phyloP scores from a whole-genome alignment of 139 green algal species.

The Volvox reticuliferus region DNA sequence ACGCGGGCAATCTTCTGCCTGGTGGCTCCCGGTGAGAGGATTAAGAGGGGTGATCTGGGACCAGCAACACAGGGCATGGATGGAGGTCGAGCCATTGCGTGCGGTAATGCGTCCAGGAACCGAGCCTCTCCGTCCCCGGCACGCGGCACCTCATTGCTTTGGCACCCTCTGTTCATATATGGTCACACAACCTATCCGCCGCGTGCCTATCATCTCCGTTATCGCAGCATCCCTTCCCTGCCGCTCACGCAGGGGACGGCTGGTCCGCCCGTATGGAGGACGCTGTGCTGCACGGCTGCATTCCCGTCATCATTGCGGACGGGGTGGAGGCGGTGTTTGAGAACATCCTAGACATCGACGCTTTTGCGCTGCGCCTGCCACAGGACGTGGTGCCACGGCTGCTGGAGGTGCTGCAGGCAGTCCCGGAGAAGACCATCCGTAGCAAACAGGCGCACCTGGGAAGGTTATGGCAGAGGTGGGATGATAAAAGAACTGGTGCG shows the following conservation, averaged over 20 bases:
- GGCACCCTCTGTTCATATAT: no score
- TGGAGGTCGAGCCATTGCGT: neutral
- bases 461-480: constrained; percentile 47
- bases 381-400: constrained; percentile 2
- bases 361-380: constrained; percentile 1
- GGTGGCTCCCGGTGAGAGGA: constrained; percentile 49
- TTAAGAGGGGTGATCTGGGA: neutral
- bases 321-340: constrained; percentile 57
- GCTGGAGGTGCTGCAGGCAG: constrained; percentile 9
- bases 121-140: no score
- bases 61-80: no score
- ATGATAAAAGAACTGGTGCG: no score
- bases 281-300: constrained; percentile 77
- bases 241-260: constrained; percentile 59
- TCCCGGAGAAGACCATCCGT: constrained; percentile 12
- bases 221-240: neutral
- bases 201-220: no score
- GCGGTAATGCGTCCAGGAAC: no score
- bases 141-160: no score
- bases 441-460: constrained; percentile 30
- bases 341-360: constrained; percentile 27
- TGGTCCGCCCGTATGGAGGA: constrained; percentile 70
- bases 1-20: constrained; percentile 53
- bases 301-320: constrained; percentile 74
- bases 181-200: no score